A percentile compares a stretch with the other conserved stretches of the same genome.
Evolutionary conservation across 805 yeast genomes (phyloP).

Genomic region (Saturnispora zaruensis): DNA sequence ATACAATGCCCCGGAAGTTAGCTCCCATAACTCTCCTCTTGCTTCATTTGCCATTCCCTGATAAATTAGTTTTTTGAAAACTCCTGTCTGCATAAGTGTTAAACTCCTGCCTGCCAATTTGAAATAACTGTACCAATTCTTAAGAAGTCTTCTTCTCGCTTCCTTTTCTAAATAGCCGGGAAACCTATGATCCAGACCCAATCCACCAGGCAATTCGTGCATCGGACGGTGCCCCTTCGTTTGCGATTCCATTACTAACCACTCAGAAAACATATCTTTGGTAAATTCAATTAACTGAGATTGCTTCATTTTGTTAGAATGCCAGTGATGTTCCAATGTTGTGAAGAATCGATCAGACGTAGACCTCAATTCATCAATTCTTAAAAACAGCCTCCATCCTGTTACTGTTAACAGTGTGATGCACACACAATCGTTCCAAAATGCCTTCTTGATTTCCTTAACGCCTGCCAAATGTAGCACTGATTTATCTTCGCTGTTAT

Average conservation of each 20-base stretch:
- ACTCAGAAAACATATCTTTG: constrained; percentile 77
- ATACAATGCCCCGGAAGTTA: constrained; percentile 79
- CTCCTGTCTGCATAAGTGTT: constrained; percentile 61
- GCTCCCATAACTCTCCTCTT: constrained; percentile 96
- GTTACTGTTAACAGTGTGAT: constrained; percentile 62
- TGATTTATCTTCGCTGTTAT: constrained; percentile 57
- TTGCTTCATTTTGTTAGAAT: constrained; percentile 35
- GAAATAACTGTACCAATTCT: constrained; percentile 90
- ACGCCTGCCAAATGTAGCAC: constrained; percentile 68
- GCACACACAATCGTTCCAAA: constrained; percentile 71
- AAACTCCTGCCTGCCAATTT: constrained; percentile 77
- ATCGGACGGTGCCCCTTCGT: constrained; percentile 5
- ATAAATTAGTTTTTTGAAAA: constrained; percentile 73
- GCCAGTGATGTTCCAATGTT: constrained; percentile 4
- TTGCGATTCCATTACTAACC: constrained; percentile 34
- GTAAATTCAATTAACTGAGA: constrained; percentile 52
- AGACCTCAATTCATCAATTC: constrained; percentile 70
- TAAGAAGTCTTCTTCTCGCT: constrained; percentile 48
- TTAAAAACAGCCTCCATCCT: constrained; percentile 53
- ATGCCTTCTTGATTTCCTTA: constrained; percentile 78
- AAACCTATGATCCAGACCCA: constrained; percentile 75
- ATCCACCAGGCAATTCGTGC: constrained; percentile 48
- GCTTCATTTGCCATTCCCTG: constrained; percentile 92
- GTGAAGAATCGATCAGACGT: constrained; percentile 68
- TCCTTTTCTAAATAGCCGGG: constrained; percentile 86